A percentile compares a stretch with the other conserved stretches of the same genome.
Conservation (phyloP, 805 yeast species). For the Starmerella sp. region DNA sequence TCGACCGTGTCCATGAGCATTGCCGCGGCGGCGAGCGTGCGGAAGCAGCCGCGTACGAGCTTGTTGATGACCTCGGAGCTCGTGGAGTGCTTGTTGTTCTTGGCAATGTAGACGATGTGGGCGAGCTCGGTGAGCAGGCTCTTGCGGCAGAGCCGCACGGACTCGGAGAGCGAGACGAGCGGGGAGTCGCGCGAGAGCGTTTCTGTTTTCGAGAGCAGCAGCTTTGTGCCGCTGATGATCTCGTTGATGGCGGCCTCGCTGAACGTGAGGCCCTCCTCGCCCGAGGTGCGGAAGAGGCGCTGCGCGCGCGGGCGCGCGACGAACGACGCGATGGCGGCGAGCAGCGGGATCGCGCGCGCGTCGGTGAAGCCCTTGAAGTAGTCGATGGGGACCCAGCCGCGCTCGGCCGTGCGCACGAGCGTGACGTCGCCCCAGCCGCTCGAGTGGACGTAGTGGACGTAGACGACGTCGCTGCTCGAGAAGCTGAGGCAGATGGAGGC, state of each 20-base stretch:
- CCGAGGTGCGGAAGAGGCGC: conserved; percentile 8
- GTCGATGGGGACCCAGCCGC: conserved; percentile 37
- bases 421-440: conserved; percentile 38
- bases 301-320: conserved; percentile 28
- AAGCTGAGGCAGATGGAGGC: conserved; percentile 29
- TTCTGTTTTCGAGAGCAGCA: conserved; percentile 28
- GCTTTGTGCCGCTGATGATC: conserved; percentile 32
- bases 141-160: conserved; percentile 29
- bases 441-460: conserved; percentile 32
- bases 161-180: conserved; percentile 25
- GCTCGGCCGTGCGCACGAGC: conserved; percentile 27
- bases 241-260: conserved; percentile 31
- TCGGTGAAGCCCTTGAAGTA: conserved; percentile 32
- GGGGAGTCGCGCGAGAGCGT: conserved; percentile 29
- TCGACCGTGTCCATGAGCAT: conserved; percentile 27
- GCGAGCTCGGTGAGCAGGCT: conserved; percentile 33
- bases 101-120: conserved; percentile 31
- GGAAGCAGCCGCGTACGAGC: conserved; percentile 27
- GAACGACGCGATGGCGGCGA: conserved; percentile 30
- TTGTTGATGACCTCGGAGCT: conserved; percentile 27
- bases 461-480: conserved; percentile 29
- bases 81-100: conserved; percentile 26
- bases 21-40: conserved; percentile 28
- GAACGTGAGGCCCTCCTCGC: conserved; percentile 22
- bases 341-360: conserved; percentile 29